Percentiles rank a stretch among this genome's conserved stretches.
These are phyloP conservation scores for Salix brachista DNA, from an alignment of 345 rosid species.

Conservation along the genomic window DNA sequence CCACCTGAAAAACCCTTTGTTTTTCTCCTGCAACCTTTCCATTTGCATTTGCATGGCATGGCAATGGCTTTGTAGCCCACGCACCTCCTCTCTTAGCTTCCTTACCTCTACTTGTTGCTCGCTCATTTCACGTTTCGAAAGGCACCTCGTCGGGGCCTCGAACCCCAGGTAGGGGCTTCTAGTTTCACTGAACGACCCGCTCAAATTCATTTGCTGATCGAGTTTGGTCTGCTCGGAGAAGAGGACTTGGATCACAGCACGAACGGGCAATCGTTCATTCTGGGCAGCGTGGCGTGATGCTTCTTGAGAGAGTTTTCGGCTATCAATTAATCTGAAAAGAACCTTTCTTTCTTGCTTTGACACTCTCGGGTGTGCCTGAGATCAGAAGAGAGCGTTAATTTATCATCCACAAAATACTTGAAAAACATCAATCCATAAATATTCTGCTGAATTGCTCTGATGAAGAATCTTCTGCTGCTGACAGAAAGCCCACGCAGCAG, in stretches of 20 bases:
- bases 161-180: constrained; percentile 45
- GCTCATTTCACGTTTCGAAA: constrained; percentile 62
- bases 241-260: constrained; percentile 73
- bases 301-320: constrained; percentile 64
- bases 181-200: constrained; percentile 50
- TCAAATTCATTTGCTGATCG: constrained; percentile 56
- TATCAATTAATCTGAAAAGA: constrained; percentile 64
- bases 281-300: constrained; percentile 81
- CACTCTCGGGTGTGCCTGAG: constrained; percentile 64
- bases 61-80: constrained; percentile 58
- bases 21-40: constrained; percentile 62
- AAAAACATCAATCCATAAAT: background rate
- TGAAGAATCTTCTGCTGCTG: constrained; percentile 8
- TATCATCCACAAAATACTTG: background rate
- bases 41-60: constrained; percentile 52
- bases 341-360: constrained; percentile 70
- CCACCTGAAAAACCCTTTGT: constrained; percentile 77
- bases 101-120: constrained; percentile 58
- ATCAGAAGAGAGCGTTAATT: background rate
- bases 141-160: constrained; percentile 46
- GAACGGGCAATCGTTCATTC: constrained; percentile 78
- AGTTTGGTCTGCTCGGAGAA: constrained; percentile 70
- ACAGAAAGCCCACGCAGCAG: background rate
- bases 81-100: constrained; percentile 61
- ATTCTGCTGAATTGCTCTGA: background rate